Percentiles rank a stretch among this genome's conserved stretches.
phyloP scores from a whole-genome alignment of 148 eudicot genomes.

The Heliamphora exappendiculata region DNA sequence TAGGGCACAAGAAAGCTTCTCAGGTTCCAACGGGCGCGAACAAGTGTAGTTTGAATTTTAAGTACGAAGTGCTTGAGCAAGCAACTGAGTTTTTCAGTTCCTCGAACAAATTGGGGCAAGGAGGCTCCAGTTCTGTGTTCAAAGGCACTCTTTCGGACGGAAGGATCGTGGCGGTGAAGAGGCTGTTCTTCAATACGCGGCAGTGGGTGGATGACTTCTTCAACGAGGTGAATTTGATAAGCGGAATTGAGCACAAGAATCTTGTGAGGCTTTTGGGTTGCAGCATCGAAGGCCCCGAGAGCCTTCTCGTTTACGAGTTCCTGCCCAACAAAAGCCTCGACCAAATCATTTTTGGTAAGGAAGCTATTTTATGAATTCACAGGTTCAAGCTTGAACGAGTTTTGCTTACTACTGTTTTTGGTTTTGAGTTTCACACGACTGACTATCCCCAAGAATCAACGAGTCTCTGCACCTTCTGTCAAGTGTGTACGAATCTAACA shows the following conservation, averaged over 20 bases:
- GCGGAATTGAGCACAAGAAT: constrained; percentile 66
- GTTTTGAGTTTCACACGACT: too few relatives aligned
- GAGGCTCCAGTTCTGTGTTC: constrained; percentile 39
- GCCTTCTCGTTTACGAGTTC: constrained; percentile 67
- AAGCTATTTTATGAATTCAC: neutral
- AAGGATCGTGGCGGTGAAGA: constrained; percentile 52
- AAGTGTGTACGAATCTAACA: neutral
- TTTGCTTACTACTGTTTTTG: neutral
- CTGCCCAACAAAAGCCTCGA: constrained; percentile 66
- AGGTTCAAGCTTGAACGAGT: too few relatives aligned
- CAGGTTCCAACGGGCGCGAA: neutral
- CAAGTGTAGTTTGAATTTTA: constrained; percentile 3
- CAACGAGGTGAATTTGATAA: constrained; percentile 55
- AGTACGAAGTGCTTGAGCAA: constrained; percentile 9
- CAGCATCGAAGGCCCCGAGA: constrained; percentile 64
- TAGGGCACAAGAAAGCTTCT: neutral
- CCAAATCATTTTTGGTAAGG: constrained; percentile 49
- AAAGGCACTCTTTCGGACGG: constrained; percentile 52
- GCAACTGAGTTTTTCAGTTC: constrained; percentile 10
- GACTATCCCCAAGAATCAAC: too few relatives aligned
- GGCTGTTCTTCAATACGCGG: constrained; percentile 44
- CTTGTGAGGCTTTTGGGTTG: constrained; percentile 68
- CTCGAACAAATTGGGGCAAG: constrained; percentile 10
- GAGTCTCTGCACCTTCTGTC: neutral
- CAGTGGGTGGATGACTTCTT: constrained; percentile 68